Base-by-base conservation (phyloP, 2,329 filamentous ascomycete genomes). In the Nigrograna mackinnonii region DNA sequence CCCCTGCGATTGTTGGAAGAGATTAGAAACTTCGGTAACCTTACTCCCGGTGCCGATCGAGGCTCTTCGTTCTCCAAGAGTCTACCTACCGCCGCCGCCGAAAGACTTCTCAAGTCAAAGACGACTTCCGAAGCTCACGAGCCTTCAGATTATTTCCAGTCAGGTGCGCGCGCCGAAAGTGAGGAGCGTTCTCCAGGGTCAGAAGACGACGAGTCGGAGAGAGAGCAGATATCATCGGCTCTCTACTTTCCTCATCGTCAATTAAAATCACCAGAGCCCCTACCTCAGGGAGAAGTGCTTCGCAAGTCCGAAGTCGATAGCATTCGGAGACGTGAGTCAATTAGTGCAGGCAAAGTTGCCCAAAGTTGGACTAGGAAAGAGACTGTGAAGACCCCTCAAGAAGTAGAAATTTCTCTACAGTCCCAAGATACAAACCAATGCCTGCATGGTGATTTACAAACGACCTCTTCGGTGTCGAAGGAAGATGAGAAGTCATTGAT, bases 151-250 rank as follows among this genome's bases (percentile, higher is more conserved):
- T 65, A 67, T 35, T 67, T 68, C n/a, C 52, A 60, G 39, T 20
- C 34, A 7, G 20, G 48, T 30, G 43, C 52, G 21, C 42, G 38
- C 3, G 50, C 51, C 11, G 49, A 56, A 34, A 55, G 38, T 30
- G 43, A 41, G 43, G 58, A 59, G 19, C 58, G 35, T 14, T 61
- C 63, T 11, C 59, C 55, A 22, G 53, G 49, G 18, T 67, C 64
- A n/a, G 78, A 78, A 22, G 79, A 79, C 35, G 77, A 81, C n/a
- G 79, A 82, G 22, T 91, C 87, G 12, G 86, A 88, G 44, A 84
- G 88, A 63, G 89, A 94, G 66, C 89, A 92, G 67, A 91, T 94
- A 49, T 90, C 87, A n/a, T 92, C 87, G 22, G 89, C 89, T 18
- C 78, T 91, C 30, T 94, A 94, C 63, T 77, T 91, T 35, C 89